phyloP scores from a whole-genome alignment of 2,329 filamentous ascomycete genomes.

The Mollisiaceae sp. region DNA sequence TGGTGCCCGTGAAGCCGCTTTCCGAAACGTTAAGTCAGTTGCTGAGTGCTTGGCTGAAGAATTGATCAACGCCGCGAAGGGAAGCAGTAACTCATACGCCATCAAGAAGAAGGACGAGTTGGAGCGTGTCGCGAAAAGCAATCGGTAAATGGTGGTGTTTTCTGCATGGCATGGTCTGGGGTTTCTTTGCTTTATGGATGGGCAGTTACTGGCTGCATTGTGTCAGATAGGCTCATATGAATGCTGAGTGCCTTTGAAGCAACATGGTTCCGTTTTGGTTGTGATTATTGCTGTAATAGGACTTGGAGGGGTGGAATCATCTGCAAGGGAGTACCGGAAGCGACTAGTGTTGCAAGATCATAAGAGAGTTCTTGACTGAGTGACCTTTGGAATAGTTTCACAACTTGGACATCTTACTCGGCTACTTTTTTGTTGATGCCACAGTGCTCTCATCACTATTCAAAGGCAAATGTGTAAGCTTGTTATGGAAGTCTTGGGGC shows the following conservation, averaged over 20 bases:
- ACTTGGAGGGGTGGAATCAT: neutral
- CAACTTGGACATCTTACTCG: too few relatives aligned
- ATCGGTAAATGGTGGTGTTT: slow-evolving; percentile 78
- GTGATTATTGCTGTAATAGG: neutral
- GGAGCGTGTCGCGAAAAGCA: slow-evolving; percentile 99
- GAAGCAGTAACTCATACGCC: slow-evolving; percentile 99
- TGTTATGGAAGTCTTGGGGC: too few relatives aligned
- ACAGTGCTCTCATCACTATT: neutral
- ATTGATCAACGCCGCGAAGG: slow-evolving; percentile 99
- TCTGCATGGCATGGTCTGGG: slow-evolving; percentile 42
- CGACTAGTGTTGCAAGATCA: neutral
- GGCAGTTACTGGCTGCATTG: slow-evolving; percentile 41
- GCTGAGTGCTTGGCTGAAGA: slow-evolving; percentile 99
- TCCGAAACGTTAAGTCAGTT: slow-evolving; percentile 99
- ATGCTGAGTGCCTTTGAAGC: slow-evolving; percentile 30
- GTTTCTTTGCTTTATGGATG: slow-evolving; percentile 42
- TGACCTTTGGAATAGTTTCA: neutral
- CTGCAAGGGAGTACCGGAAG: neutral
- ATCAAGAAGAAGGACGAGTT: slow-evolving; percentile 99
- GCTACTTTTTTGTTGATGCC: neutral
- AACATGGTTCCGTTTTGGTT: neutral
- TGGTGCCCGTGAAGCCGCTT: slow-evolving; percentile 96
- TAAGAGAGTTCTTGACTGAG: neutral
- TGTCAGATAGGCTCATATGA: slow-evolving; percentile 42
- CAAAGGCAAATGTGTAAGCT: too few relatives aligned